Base-by-base conservation (phyloP, 2,329 filamentous ascomycete genomes). In the Aspergillus pseudoterreus region DNA sequence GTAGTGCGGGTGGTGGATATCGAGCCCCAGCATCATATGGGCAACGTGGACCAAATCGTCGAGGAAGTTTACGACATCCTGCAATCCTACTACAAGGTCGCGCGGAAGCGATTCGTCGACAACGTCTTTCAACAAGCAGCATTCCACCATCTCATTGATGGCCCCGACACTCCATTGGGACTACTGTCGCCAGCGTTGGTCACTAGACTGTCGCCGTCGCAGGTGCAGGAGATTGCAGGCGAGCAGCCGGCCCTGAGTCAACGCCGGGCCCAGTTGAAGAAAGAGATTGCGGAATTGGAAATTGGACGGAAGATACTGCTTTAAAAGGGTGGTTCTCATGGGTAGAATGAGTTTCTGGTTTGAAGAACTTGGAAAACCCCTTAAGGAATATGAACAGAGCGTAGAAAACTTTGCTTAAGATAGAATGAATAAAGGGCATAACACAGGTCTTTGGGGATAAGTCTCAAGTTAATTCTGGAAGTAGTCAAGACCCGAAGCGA, bases 101-200 rank as follows among this genome's bases (percentile, higher is more conserved):
- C 83, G 0, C 74, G 73, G 11, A 80, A 81, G 59, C 78, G 83
- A 0, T 86, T 89, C 51, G 76, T 86, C 1, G 85, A 89, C 57
- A 78, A 74, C 3, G 65, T 90, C 1, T 83, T 75, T 59, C 77
- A 78, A 54, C 84, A 87, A 55, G 81, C 77, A 0, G 70, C 81
- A 1, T 77, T 80, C 41, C 68, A 83, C 59, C 74, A 75, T 52
- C 71, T 88, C 0, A 66, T 87, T 0, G 68, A 67, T 1, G 76
- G 78, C 0, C 60, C 73, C 0, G 56, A 72, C 0, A 79, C 79
- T 5, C 83, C 83, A 0, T 67, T 86, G 2, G 71, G 67, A 9
- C 66, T 82, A 0, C 77, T 88, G 41, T 78, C 72, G 0, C 72
- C 81, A 0, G 63, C 73, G 0, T 78, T 79, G 38, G 74, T 87